Evolutionary conservation across 2,329 filamentous ascomycete species (phyloP), one percentile per base, ranked within the genome.

Genomic region (Onygenales sp.): DNA sequence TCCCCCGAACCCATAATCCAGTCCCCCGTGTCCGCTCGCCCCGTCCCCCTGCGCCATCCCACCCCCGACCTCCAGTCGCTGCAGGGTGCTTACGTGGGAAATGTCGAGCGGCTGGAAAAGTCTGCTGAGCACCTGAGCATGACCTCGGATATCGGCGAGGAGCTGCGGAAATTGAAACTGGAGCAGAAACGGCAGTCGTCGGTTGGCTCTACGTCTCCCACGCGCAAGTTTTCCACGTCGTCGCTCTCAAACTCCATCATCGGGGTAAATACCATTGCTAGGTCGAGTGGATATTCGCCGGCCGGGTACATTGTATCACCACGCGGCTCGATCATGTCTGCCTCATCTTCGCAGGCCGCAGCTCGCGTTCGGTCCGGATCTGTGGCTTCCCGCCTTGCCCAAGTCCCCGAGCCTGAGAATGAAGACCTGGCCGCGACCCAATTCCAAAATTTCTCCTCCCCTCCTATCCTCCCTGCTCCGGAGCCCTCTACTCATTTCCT

Each of bases 1-100:
- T 61, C 63, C 43, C 63, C 65, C 52, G 65, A 70, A 47, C 63
- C 66, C 47, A 58, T 66, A 49, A 60, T 71, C 43, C 69, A 62
- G 50, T 71, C 68, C 37, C 67, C 73, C 27, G 68, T 67, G 39
- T 70, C 70, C 51, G 71, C 70, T 52, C 62, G 64, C 37, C 65
- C 73, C 40, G 64, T 72, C 13, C 71, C 71, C 56, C 67, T 77
- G 53, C 72, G 68, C 53, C 74, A 76, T 61, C 75, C 75, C 13
- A 76, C 67, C 11, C 75, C 75, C 3, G 75, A 75, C 58, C 65
- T 77, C 13, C 74, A 77, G 56, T 72, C 74, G 36, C 57, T 76
- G 53, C 75, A 77, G 65, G 75, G 75, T 42, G 75, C 75, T 31
- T 76, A 77, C 55, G 61, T 70, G 33, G 71, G 71, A 56, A 77